Base-by-base conservation (phyloP, 164 flowering plant genomes). In the Akebia trifoliata region DNA sequence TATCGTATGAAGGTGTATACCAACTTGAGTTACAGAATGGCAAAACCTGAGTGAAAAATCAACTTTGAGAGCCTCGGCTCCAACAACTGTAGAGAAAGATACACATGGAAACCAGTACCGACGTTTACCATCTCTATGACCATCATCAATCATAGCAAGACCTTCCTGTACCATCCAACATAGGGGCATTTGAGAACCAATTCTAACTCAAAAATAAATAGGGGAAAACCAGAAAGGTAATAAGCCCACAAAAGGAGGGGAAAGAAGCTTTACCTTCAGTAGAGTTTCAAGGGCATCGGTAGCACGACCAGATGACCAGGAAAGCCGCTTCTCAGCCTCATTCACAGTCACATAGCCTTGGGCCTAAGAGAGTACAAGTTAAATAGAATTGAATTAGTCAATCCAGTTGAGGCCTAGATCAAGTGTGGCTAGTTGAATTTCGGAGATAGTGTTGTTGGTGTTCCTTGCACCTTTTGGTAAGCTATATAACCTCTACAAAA, bases 141-240 rank as follows among this genome's bases (percentile, higher is more conserved):
- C 99, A 62, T 90, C 86, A 69, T 93, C 99, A 28, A 93, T 78
- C 99, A 93, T 93, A 15, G 99, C 87, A 63, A 90, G 95, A 52
- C 97, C 96, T 62, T 93, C 99, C 99, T 93, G 94, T 60, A 71
- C 50, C 6, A 49, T 30, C 37, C 25, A 61, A n/a, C n/a, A 69
- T n/a, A 60, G 36, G 5, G 18, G 39, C 7, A 25, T 12, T 59
- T 34, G 30, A 56, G 40, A 54, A 29, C 15, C 32, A 45, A 32
- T 28, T 12, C 37, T 18, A 56, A 10, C n/a, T n/a, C 22, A 24
- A 14, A 31, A 10, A n/a, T n/a, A 6, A 21, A 30, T 17, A 15
- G 17, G 36, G 5, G 42, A 40, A 59, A n/a, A 37, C 10, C 14
- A 30, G 22, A 32, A 52, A 29, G 15, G 31, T 3, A 14, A 17